Percentiles rank a stretch among this genome's conserved stretches.
Evolutionary conservation across 305 asterid species (phyloP).

Genomic region (Solanum chacoense): DNA sequence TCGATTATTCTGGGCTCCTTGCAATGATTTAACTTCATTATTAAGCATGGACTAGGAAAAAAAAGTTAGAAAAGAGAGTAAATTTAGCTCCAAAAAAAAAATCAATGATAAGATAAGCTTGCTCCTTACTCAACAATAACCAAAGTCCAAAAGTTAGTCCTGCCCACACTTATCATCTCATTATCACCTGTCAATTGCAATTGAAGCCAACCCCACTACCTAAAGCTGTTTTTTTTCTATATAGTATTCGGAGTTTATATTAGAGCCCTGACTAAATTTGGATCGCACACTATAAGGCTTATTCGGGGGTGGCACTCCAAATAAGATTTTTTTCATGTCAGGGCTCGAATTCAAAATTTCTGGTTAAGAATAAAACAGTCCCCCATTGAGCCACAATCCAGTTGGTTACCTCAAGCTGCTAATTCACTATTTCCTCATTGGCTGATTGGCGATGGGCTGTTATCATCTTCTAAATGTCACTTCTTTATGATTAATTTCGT

Average conservation of each 20-base stretch:
- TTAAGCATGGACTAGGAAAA: not conserved
- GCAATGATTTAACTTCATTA: not conserved
- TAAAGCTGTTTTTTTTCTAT: too few relatives aligned
- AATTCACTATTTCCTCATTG: not conserved
- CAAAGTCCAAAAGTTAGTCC: not conserved
- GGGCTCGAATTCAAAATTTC: accelerated
- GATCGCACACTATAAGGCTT: accelerated
- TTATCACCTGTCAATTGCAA: not conserved
- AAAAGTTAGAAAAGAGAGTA: not conserved
- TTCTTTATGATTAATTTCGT: not conserved
- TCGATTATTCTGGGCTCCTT: not conserved
- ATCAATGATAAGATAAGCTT: not conserved
- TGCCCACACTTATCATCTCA: not conserved
- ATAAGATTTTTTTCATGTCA: not conserved
- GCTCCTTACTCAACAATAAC: not conserved
- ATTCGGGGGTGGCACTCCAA: accelerated
- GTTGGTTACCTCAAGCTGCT: not conserved
- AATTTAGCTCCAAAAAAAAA: not conserved
- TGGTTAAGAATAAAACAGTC: too few relatives aligned
- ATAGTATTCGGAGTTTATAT: accelerated
- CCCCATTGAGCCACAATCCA: not conserved
- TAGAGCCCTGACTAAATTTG: too few relatives aligned
- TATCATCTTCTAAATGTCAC: not conserved
- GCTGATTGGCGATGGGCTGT: not conserved
- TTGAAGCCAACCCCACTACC: not conserved